These are phyloP conservation scores for Phytophthora hybrid DNA, from an alignment of 352 stramenopile genomes.

Conservation along the genomic window DNA sequence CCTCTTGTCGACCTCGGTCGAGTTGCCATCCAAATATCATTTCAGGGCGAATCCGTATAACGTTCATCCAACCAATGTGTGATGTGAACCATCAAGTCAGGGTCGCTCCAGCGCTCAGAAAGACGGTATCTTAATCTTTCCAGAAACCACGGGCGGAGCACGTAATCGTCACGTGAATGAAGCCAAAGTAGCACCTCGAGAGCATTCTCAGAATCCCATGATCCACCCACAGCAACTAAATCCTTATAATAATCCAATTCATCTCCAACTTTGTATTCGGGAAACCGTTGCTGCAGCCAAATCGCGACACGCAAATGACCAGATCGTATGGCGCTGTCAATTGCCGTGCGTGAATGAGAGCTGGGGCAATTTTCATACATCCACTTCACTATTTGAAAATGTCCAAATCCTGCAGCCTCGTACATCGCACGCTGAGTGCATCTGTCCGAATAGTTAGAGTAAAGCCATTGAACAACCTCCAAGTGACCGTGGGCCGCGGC, in stretches of 20 bases:
- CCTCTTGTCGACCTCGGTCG: too few species aligned
- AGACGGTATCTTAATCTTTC: not conserved
- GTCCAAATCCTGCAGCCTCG: not conserved
- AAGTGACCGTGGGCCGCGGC: not conserved
- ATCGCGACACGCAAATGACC: conserved; percentile 14
- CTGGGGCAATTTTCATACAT: conserved; percentile 7
- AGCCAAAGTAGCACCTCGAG: not conserved
- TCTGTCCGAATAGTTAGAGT: not conserved
- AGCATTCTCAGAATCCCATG: not conserved
- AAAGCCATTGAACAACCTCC: not conserved
- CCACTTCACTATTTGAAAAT: conserved; percentile 14
- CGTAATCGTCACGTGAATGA: not conserved
- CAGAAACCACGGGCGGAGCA: not conserved
- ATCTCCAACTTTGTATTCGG: not conserved
- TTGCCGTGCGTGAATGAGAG: not conserved
- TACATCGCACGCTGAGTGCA: not conserved
- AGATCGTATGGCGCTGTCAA: conserved; percentile 3
- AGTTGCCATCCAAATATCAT: too few species aligned
- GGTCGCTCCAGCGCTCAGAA: not conserved
- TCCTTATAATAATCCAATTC: not conserved
- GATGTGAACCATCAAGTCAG: not conserved
- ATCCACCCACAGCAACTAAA: not conserved
- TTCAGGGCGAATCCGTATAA: not conserved
- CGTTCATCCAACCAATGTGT: not conserved
- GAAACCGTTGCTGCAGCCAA: not conserved